These are phyloP conservation scores for Colletotrichum sp. DNA, from an alignment of 2,329 filamentous ascomycete species.

Conservation along the genomic window DNA sequence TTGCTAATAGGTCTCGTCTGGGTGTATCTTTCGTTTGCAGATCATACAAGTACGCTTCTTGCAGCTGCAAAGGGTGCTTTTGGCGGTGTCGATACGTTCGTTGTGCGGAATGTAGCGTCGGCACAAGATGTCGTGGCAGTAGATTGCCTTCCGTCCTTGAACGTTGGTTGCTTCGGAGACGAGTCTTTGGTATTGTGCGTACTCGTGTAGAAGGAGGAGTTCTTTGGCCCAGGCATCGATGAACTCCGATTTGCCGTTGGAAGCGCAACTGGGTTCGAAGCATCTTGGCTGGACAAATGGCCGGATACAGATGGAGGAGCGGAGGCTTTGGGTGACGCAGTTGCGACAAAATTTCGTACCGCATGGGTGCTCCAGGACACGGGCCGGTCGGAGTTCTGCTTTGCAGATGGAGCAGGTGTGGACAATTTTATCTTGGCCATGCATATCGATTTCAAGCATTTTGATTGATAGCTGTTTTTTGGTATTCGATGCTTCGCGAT, in stretches of 20 bases:
- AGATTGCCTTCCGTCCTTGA: background rate
- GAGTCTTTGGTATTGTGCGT: background rate
- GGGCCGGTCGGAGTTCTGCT: rapidly evolving
- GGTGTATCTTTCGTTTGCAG: background rate
- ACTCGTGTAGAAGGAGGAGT: background rate
- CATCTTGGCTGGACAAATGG: background rate
- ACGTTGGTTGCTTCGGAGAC: background rate
- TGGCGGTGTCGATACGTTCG: background rate
- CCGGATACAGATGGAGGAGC: background rate
- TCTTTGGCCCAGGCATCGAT: background rate
- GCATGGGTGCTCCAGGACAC: background rate
- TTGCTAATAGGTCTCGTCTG: background rate
- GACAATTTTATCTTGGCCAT: background rate
- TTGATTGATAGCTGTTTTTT: background rate
- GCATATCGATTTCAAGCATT: background rate
- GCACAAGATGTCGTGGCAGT: background rate
- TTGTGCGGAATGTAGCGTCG: background rate
- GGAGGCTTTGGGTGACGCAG: background rate
- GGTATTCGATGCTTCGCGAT: background rate
- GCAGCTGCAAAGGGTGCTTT: background rate
- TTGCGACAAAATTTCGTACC: background rate
- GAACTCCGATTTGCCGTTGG: background rate
- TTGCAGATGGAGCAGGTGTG: background rate
- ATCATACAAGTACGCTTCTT: background rate
- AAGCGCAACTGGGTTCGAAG: background rate